A percentile compares a stretch with the other conserved stretches of the same genome.
Evolutionary conservation across 257 asterid species (phyloP).

Genomic region (Marsdenia floribunda): DNA sequence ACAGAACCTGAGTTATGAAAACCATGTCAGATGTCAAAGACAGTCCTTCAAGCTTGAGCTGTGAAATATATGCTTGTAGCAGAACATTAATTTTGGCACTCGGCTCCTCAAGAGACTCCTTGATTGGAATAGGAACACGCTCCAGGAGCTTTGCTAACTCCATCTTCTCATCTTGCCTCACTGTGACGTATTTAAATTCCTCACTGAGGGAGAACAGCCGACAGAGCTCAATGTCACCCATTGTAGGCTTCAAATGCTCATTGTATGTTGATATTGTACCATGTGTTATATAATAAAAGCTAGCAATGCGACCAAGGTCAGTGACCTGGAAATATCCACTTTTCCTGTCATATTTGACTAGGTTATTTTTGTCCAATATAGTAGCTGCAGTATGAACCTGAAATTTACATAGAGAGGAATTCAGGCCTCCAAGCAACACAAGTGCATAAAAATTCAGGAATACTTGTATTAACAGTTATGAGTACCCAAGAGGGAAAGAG

Average conservation of each 20-base stretch:
- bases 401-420: neutral
- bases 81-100: constrained; percentile 46
- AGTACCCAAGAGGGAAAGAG: neutral
- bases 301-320: constrained; percentile 47
- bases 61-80: constrained; percentile 40
- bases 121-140: constrained; percentile 40
- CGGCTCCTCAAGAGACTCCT: constrained; percentile 45
- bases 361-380: constrained; percentile 36
- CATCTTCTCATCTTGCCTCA: constrained; percentile 42
- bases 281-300: constrained; percentile 42
- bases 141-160: constrained; percentile 42
- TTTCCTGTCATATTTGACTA: constrained; percentile 37
- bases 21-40: constrained; percentile 46
- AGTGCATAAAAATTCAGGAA: neutral
- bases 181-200: constrained; percentile 41
- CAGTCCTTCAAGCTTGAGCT: constrained; percentile 40
- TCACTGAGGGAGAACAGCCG: constrained; percentile 44
- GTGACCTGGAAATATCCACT: constrained; percentile 49
- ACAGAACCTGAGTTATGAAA: constrained; percentile 37
- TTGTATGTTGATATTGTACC: constrained; percentile 40
- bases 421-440: neutral
- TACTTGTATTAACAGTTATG: neutral
- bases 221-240: constrained; percentile 49
- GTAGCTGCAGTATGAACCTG: constrained; percentile 49
- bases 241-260: constrained; percentile 42